These are phyloP conservation scores for Pontederia paniculata DNA, from an alignment of 176 grass and related monocot genomes.

Conservation along the genomic window DNA sequence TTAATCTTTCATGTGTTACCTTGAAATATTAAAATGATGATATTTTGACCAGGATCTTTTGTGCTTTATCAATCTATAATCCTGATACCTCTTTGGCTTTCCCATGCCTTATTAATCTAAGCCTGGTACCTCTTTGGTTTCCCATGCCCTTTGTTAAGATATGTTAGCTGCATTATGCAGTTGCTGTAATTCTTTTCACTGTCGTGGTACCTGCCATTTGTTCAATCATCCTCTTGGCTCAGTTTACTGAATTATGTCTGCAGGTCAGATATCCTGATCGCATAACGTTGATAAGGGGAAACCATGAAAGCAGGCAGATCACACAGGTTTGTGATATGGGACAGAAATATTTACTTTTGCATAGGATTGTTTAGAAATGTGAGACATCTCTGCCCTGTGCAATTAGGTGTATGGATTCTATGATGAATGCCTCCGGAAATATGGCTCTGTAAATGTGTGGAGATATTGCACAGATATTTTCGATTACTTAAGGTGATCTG, in stretches of 20 bases:
- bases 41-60: too few species aligned
- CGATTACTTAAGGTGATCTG: slow-evolving; percentile 75
- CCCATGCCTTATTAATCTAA: too few species aligned
- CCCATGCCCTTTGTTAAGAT: too few species aligned
- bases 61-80: too few species aligned
- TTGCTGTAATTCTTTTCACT: not conserved
- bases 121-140: too few species aligned
- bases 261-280: slow-evolving; percentile 98
- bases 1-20: too few species aligned
- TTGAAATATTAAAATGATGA: too few species aligned
- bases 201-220: not conserved
- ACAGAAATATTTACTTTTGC: too few species aligned
- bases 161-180: not conserved
- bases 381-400: not conserved
- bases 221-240: not conserved
- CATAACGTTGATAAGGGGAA: slow-evolving; percentile 96
- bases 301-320: slow-evolving; percentile 97
- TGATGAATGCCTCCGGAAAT: slow-evolving; percentile 96
- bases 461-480: slow-evolving; percentile 99
- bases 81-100: too few species aligned
- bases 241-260: not conserved
- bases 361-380: not conserved
- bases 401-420: slow-evolving; percentile 96
- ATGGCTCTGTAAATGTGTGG: slow-evolving; percentile 97
- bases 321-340: slow-evolving; percentile 54